Evolutionary conservation across 805 yeast species (phyloP), one percentile per base, ranked within the genome.

Genomic region (Cyberlindnera meyerae): DNA sequence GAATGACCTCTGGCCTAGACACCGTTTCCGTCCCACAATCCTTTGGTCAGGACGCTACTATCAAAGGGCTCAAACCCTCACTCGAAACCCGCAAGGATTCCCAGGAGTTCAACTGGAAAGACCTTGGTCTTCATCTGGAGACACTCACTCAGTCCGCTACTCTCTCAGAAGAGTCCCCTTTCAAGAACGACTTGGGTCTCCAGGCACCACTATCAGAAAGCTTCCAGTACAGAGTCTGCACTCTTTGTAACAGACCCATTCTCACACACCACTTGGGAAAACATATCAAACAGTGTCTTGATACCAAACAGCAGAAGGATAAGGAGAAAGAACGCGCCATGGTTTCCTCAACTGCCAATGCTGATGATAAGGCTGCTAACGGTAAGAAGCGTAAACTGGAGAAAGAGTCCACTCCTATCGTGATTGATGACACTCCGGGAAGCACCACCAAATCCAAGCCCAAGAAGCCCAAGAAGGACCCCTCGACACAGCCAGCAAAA

Each of bases 231-330:
- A 54, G 73, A 27, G 63, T 70, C 32, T 73, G 79, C 50, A 70
- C 67, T 34, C 54, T 55, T 33, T 73, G 79, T 48, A 61, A 61
- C 29, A 60, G 66, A 35, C 78, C 78, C 2, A 58, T 72, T 2
- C 47, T 71, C 16, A 63, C 58, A 24, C 43, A 54, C 3, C 52
- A 57, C 39, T 42, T 73, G 18, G 57, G 58, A 1, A 54, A 51
- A 15, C 78, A 73, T 51, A 55, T 72, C 11, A 49, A 45, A 12
- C 38, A 37, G 26, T 73, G 78, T 46, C 48, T 61, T 3, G 59
- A 58, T 25, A 47, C 43, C 49, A 62, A 60, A 33, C 51, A 55
- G 44, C 44, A 54, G 42, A 40, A 49, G 46, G 47, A 45, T 32
- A 36, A 40, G 24, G 18, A 13, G 9, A 13, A 14, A 18, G 9